These are phyloP conservation scores for Annulohypoxylon nitens DNA, from an alignment of 495 filamentous ascomycete species.

Conservation along the genomic window DNA sequence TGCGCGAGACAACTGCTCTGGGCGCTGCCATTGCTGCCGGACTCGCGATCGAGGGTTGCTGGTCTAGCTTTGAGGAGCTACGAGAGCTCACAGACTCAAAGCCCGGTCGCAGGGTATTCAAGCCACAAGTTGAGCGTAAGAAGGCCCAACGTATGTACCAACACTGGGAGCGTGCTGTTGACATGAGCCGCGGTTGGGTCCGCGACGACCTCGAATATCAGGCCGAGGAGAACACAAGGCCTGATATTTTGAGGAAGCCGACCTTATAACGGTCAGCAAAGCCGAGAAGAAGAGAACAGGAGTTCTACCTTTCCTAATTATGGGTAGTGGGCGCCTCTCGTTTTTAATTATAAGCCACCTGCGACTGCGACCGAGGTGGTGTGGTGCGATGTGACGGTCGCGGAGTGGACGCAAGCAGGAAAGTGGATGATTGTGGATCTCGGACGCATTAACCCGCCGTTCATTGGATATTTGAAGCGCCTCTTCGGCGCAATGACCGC, in stretches of 20 bases:
- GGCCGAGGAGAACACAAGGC: conserved; percentile 23
- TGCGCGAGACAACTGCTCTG: conserved; percentile 94
- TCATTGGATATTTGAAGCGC: conserved; percentile 32
- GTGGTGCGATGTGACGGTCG: conserved; percentile 15
- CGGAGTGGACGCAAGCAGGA: background rate
- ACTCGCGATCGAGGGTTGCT: conserved; percentile 80
- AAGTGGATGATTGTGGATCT: conserved; percentile 26
- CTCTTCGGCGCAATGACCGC: conserved; percentile 35
- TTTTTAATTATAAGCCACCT: conserved; percentile 24
- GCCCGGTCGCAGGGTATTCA: conserved; percentile 79
- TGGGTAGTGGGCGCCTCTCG: conserved; percentile 21
- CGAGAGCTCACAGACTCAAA: conserved; percentile 75
- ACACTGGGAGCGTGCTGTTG: conserved; percentile 87
- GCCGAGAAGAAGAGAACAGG: background rate
- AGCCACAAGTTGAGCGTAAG: conserved; percentile 71
- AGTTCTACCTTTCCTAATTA: conserved; percentile 11
- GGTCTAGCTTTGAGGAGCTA: conserved; percentile 84
- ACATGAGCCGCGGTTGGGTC: conserved; percentile 91
- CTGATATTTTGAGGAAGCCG: conserved; percentile 40
- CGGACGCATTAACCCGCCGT: background rate
- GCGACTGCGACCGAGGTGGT: conserved; percentile 19
- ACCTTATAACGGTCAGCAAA: conserved; percentile 27
- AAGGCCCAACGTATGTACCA: conserved; percentile 77
- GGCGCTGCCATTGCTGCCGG: conserved; percentile 96
- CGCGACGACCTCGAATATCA: conserved; percentile 35